Evolutionary conservation across 345 rosid species (phyloP), one percentile per base, ranked within the genome.

Genomic region (Punica granatum): DNA sequence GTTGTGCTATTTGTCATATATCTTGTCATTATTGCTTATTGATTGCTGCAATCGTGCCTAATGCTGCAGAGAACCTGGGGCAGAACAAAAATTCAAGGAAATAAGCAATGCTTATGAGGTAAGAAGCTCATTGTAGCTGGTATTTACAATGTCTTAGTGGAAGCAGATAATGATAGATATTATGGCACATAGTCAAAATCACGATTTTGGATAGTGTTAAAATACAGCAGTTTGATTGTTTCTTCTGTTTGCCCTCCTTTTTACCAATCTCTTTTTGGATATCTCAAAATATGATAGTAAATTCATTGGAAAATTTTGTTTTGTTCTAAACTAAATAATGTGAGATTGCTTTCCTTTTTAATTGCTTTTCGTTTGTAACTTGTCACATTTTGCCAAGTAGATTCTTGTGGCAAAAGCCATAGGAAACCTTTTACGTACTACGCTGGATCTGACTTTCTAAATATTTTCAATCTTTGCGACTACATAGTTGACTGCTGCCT

Each of bases 41-140:
- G 18, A 64, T 72, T 36, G 42, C 34, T 67, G 67, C 64, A 59
- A 3, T 67, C 59, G 4, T 66, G 19, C 63, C 66, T 31, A 60
- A 33, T 71, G 66, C 60, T 74, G 75, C 86, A 95, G 99, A 77
- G 98, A 95, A 12, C 71, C 97, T 35, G 92, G 86, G 18, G 97
- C 98, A 41, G 99, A 95, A 72, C 83, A 83, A 78, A 92, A 90
- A 74, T 92, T 95, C 75, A 95, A 92, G 89, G 97, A 95, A 49
- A 95, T 95, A 73, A 90, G 99, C 66, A 95, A 95, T 76, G 99
- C 98, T 12, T 95, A 95, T 31, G 99, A 95, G 97, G 99, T 90
- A 67, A 76, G 72, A n/a, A 36, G 42, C 14, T 0, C 18, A 34
- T 34, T 41, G 16, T 9, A 23, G 10, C 60, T 23, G 33, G 58